These are phyloP conservation scores for Hanseniaspora nectarophila DNA, from an alignment of 805 yeast genomes.

Conservation along the genomic window DNA sequence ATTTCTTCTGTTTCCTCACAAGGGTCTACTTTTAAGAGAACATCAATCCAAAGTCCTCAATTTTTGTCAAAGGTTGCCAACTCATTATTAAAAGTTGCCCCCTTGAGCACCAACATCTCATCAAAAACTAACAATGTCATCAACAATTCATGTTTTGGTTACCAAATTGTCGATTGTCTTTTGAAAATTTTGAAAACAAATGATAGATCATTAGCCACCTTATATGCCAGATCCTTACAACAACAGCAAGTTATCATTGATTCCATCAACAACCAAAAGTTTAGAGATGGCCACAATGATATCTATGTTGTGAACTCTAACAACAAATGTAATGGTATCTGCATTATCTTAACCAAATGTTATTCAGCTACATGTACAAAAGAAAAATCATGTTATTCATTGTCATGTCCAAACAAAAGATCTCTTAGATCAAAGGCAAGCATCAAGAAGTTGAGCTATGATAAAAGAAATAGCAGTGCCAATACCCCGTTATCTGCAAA, in stretches of 20 bases:
- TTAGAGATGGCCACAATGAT: constrained; percentile 77
- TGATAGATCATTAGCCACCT: constrained; percentile 78
- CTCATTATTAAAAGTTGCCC: constrained; percentile 56
- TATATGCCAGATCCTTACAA: constrained; percentile 83
- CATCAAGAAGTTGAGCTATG: constrained; percentile 35
- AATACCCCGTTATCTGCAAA: constrained; percentile 5
- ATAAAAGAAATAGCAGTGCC: constrained; percentile 8
- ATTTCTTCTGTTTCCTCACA: constrained; percentile 4
- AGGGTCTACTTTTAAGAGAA: constrained; percentile 35
- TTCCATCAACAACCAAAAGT: constrained; percentile 85
- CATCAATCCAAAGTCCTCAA: constrained; percentile 74
- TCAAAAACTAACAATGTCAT: constrained; percentile 75
- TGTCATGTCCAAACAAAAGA: constrained; percentile 82
- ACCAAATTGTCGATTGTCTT: constrained; percentile 85
- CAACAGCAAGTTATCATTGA: constrained; percentile 92
- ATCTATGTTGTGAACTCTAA: constrained; percentile 63
- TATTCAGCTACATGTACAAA: constrained; percentile 94
- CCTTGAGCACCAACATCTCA: constrained; percentile 47
- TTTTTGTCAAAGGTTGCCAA: constrained; percentile 72
- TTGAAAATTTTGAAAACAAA: constrained; percentile 76
- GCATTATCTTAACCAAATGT: constrained; percentile 84
- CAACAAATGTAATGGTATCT: constrained; percentile 66
- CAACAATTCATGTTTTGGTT: constrained; percentile 85
- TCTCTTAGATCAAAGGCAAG: constrained; percentile 84
- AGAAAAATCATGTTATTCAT: constrained; percentile 78